Evolutionary conservation across 192 early-diverging fungal genomes (phyloP).

Genomic region (Bifiguratus adelaidae): DNA sequence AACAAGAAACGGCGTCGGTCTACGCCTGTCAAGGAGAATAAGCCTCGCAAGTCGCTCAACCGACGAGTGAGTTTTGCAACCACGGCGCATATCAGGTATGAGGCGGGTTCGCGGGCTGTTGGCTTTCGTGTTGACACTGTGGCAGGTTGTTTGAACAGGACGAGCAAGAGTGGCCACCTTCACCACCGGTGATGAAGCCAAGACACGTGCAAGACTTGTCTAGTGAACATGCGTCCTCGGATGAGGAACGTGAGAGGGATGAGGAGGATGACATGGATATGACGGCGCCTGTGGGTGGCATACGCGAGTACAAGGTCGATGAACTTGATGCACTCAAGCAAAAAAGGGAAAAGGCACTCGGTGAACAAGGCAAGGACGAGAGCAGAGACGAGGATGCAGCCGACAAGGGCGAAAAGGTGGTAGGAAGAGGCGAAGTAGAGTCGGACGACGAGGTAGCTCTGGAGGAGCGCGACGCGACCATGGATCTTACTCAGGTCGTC

Average conservation of each 20-base stretch:
- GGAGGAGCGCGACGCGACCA: constrained; percentile 7
- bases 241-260: constrained; percentile 17
- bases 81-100: neutral
- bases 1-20: too few relatives aligned
- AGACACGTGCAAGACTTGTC: too few relatives aligned
- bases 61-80: neutral
- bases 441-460: constrained; percentile 10
- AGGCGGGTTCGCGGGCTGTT: too few relatives aligned
- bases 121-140: too few relatives aligned
- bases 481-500: constrained; percentile 3
- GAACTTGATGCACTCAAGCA: constrained; percentile 3
- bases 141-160: too few relatives aligned
- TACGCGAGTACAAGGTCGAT: constrained; percentile 18
- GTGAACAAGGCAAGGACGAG: constrained; percentile 14
- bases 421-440: constrained; percentile 7
- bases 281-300: neutral
- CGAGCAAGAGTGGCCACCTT: too few relatives aligned
- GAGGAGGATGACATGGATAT: constrained; percentile 7
- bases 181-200: too few relatives aligned
- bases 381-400: constrained; percentile 13
- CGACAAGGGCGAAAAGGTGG: constrained; percentile 7
- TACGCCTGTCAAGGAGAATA: too few relatives aligned
- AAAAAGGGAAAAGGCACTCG: constrained; percentile 3
- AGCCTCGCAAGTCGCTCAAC: neutral
- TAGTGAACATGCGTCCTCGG: too few relatives aligned